Percentiles rank a stretch among this genome's conserved stretches.
Conservation (phyloP, 2,329 filamentous ascomycete species). For the Sclerotiophoma versabilis region DNA sequence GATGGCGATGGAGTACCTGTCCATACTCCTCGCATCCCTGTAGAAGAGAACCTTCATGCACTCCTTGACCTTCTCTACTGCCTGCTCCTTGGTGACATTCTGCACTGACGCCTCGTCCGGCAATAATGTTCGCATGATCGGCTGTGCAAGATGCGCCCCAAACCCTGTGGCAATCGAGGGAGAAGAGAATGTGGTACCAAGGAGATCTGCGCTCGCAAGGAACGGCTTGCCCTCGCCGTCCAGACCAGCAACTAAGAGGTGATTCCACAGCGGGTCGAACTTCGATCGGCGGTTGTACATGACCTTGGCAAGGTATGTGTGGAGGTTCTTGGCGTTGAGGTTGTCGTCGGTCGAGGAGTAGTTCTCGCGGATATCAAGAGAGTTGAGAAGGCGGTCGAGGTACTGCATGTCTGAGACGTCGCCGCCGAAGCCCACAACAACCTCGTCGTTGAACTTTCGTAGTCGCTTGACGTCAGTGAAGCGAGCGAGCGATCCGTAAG, state of each 20-base stretch:
- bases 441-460: constrained; percentile 81
- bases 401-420: constrained; percentile 99
- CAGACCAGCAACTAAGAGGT: constrained; percentile 87
- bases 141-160: constrained; percentile 89
- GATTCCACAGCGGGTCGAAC: constrained; percentile 98
- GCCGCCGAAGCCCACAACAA: constrained; percentile 91
- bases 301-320: constrained; percentile 95
- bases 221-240: constrained; percentile 81
- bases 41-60: constrained; percentile 99
- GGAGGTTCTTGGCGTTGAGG: constrained; percentile 90
- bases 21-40: constrained; percentile 90
- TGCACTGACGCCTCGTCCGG: constrained; percentile 82
- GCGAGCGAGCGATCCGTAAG: constrained; percentile 92
- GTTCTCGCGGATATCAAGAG: constrained; percentile 86
- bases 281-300: constrained; percentile 94
- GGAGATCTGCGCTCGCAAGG: constrained; percentile 87
- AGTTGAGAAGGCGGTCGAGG: constrained; percentile 87
- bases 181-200: constrained; percentile 88
- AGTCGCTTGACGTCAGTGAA: constrained; percentile 98
- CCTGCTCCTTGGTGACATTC: constrained; percentile 76
- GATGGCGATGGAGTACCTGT: constrained; percentile 89
- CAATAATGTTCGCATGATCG: constrained; percentile 82
- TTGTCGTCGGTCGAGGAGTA: constrained; percentile 67
- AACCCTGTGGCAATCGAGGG: constrained; percentile 93
- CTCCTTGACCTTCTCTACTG: constrained; percentile 81